Base-by-base conservation (phyloP, 805 yeast species). In the Kurtzmaniella fragi region DNA sequence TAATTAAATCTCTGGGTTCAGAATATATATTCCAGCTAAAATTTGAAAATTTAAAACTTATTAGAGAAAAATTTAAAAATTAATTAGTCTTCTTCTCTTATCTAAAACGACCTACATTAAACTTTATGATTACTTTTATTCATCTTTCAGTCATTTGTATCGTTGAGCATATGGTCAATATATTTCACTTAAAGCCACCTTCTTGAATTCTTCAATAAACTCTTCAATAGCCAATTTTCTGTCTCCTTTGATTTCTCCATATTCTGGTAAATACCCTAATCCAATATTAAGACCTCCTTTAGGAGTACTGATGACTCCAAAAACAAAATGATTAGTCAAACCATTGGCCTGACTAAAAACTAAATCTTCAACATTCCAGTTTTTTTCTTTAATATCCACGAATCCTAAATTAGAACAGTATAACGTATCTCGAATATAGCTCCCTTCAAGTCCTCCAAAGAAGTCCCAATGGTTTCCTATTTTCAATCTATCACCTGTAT, bases 321-420 rank as follows among this genome's bases (percentile, higher is more conserved):
- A 41, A 15, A 37, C 46, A 17, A 50, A 44, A 34, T 47, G 44
- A 5, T 39, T 41, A 5, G 36, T 29, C 15, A 45, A 28, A 7
- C 56, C 57, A 17, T 42, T 38, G 27, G 43, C 43, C 42, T 47
- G 57, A 32, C 52, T 46, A 39, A 53, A 53, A 44, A 45, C 43
- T 12, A 49, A 35, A 32, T 51, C 40, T 16, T 35, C 35, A 3
- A 47, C 43, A 16, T 38, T 31, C 39, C 44, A 44, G 15, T 32
- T 31, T 15, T 28, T 28, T 12, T 38, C 38, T 26, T 32, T 17
- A 11, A 52, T 38, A 10, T 32, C 30, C 7, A 43, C 33, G 23
- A 15, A 14, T 23, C 59, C 59, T 29, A 54, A 34, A 38, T 54
- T 54, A 3, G 59, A 54, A 11, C 48, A 25, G 35, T 45, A 53